These are phyloP conservation scores for Vitis hybrid DNA, from an alignment of 177 flowering plant species.

Conservation along the genomic window DNA sequence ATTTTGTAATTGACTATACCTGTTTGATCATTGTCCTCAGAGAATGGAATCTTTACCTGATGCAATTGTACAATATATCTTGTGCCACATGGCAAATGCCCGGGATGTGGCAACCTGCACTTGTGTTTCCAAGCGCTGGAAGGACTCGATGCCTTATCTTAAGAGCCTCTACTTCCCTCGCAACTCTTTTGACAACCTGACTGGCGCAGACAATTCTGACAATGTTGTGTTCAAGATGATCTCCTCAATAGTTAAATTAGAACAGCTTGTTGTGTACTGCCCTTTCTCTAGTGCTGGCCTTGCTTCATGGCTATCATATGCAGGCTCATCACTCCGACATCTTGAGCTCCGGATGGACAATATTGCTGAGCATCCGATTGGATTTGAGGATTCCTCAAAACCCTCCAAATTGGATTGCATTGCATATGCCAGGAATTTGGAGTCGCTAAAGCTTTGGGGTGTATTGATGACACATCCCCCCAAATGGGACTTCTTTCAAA, in stretches of 20 bases:
- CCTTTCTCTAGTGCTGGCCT: conserved; percentile 64
- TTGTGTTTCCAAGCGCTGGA: conserved; percentile 79
- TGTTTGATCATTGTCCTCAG: conserved; percentile 28
- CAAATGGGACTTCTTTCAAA: conserved; percentile 60
- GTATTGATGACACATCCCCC: conserved; percentile 59
- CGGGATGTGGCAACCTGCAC: conserved; percentile 64
- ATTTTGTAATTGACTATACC: conserved; percentile 9
- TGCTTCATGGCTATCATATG: conserved; percentile 54
- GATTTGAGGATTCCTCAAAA: conserved; percentile 14
- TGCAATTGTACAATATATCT: conserved; percentile 55
- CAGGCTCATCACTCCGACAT: conserved; percentile 39
- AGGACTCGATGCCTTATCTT: conserved; percentile 53
- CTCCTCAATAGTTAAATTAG: conserved; percentile 35
- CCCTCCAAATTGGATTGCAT: conserved; percentile 63
- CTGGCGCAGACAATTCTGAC: conserved; percentile 34
- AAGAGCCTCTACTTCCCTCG: conserved; percentile 71
- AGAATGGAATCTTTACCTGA: conserved; percentile 71
- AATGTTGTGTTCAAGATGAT: conserved; percentile 44
- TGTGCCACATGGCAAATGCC: conserved; percentile 54
- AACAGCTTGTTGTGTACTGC: conserved; percentile 74
- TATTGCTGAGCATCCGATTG: conserved; percentile 30
- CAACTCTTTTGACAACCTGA: conserved; percentile 52
- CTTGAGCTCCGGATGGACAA: conserved; percentile 89
- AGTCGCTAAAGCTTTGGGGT: conserved; percentile 81
- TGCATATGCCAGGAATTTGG: conserved; percentile 42